Evolutionary conservation across 257 asterid genomes (phyloP), one percentile per base, ranked within the genome.

Genomic region (Nemophila menziesii): DNA sequence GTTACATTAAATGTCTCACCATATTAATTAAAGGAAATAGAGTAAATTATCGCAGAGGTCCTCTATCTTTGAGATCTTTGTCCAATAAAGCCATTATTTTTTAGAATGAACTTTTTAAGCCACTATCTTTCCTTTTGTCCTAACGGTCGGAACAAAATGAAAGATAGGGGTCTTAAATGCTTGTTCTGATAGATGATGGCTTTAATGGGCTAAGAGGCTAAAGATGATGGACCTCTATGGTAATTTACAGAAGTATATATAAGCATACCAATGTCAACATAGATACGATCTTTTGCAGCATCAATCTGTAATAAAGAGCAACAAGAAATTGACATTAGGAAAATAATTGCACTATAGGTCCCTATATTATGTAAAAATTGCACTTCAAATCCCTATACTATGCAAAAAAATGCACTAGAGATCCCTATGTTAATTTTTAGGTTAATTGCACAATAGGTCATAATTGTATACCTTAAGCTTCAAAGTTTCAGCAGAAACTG

Each of bases 191-290:
- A n/a, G n/a, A n/a, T n/a, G n/a, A n/a, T n/a, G n/a, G n/a, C n/a
- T n/a, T n/a, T n/a, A n/a, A n/a, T n/a, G n/a, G n/a, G n/a, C n/a
- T n/a, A n/a, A n/a, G n/a, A n/a, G n/a, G n/a, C n/a, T n/a, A n/a
- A n/a, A n/a, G n/a, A n/a, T n/a, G n/a, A n/a, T n/a, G n/a, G n/a
- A n/a, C n/a, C n/a, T n/a, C n/a, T n/a, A n/a, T n/a, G n/a, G n/a
- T n/a, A n/a, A n/a, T n/a, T n/a, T n/a, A n/a, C n/a, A n/a, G n/a
- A n/a, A n/a, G n/a, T n/a, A n/a, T n/a, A n/a, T n/a, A n/a, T n/a
- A n/a, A n/a, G 36, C 92, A 44, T 81, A 89, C 98, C 98, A 54
- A 90, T 96, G 44, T 90, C 96, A 33, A 90, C 86, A 36, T 72
- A 79, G 56, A 79, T 86, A 65, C 92, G 74, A 60, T 92, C 86